phyloP scores from a whole-genome alignment of 768 basidiomycete species.

The Clavulina sp. region DNA sequence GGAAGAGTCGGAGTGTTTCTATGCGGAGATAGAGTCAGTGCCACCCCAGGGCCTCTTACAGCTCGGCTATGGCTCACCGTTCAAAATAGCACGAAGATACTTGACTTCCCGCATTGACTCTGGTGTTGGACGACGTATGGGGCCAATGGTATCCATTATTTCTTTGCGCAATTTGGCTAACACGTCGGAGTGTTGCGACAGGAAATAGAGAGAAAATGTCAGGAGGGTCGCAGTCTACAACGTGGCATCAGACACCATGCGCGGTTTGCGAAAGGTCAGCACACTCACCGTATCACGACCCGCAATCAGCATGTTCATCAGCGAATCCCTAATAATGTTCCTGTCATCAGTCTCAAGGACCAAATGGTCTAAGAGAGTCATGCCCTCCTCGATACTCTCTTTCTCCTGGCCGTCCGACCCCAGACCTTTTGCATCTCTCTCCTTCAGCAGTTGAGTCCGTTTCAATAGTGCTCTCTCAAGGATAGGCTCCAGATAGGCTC shows the following conservation, averaged over 20 bases:
- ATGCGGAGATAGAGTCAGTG: not conserved
- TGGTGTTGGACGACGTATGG: conserved; percentile 29
- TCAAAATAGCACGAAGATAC: conserved; percentile 46
- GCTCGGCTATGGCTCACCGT: too few species aligned
- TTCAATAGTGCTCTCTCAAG: not conserved
- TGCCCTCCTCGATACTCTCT: conserved; percentile 31
- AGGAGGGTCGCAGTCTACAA: conserved; percentile 30
- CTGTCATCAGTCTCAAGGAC: conserved; percentile 47
- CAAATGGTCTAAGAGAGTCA: conserved; percentile 50
- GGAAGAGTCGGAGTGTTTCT: conserved; percentile 39
- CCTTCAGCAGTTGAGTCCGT: conserved; percentile 8
- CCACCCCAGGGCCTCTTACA: too few species aligned
- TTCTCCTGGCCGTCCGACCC: too few species aligned
- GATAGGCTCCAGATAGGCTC: conserved; percentile 2
- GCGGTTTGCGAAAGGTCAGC: too few species aligned
- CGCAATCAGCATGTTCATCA: conserved; percentile 61
- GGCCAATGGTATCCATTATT: conserved; percentile 30
- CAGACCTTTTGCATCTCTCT: conserved; percentile 22
- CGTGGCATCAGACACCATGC: not conserved
- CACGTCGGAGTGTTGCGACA: conserved; percentile 34
- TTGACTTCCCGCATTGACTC: conserved; percentile 42
- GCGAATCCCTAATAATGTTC: conserved; percentile 52
- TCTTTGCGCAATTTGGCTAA: conserved; percentile 31
- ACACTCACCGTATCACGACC: conserved; percentile 59
- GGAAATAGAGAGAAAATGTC: conserved; percentile 37